These are phyloP conservation scores for Colletotrichum agaves DNA, from an alignment of 2,329 filamentous ascomycete species.

Conservation along the genomic window DNA sequence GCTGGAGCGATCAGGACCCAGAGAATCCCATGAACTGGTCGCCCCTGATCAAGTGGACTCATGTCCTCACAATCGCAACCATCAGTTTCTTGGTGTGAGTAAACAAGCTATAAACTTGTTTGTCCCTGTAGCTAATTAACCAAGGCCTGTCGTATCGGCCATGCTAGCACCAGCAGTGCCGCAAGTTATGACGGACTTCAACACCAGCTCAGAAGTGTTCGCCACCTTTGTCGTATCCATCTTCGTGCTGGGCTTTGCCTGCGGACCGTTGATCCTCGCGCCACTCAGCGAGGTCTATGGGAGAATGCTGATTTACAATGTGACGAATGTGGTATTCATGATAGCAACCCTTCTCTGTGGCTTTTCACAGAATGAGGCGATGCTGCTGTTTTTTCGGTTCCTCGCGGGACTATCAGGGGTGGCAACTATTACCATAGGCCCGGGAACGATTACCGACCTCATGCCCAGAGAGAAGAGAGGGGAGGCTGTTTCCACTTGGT, in stretches of 20 bases:
- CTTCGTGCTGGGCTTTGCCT: slow-evolving; percentile 49
- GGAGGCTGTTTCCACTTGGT: slow-evolving; percentile 52
- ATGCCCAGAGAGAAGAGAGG: slow-evolving; percentile 45
- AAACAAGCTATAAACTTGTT: slow-evolving; percentile 55
- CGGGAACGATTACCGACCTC: slow-evolving; percentile 18
- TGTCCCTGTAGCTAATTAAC: neutral
- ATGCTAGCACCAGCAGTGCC: slow-evolving; percentile 77
- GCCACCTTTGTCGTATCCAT: slow-evolving; percentile 72
- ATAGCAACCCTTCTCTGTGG: slow-evolving; percentile 58
- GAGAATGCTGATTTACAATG: slow-evolving; percentile 50
- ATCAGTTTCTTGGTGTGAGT: slow-evolving; percentile 51
- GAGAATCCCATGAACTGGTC: slow-evolving; percentile 66
- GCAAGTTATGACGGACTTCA: slow-evolving; percentile 70
- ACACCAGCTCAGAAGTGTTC: slow-evolving; percentile 60
- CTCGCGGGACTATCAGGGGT: slow-evolving; percentile 71
- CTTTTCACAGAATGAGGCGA: slow-evolving; percentile 56
- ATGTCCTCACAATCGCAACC: slow-evolving; percentile 57
- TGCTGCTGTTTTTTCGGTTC: slow-evolving; percentile 69
- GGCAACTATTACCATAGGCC: slow-evolving; percentile 64
- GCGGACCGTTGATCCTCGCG: slow-evolving; percentile 54
- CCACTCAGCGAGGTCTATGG: slow-evolving; percentile 56
- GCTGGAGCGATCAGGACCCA: slow-evolving; percentile 51
- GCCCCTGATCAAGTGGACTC: slow-evolving; percentile 49
- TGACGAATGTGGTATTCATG: slow-evolving; percentile 47
- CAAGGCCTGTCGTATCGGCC: slow-evolving; percentile 42